These are phyloP conservation scores for Trypanosoma vivax DNA, from an alignment of 208 protist species.

Conservation along the genomic window DNA sequence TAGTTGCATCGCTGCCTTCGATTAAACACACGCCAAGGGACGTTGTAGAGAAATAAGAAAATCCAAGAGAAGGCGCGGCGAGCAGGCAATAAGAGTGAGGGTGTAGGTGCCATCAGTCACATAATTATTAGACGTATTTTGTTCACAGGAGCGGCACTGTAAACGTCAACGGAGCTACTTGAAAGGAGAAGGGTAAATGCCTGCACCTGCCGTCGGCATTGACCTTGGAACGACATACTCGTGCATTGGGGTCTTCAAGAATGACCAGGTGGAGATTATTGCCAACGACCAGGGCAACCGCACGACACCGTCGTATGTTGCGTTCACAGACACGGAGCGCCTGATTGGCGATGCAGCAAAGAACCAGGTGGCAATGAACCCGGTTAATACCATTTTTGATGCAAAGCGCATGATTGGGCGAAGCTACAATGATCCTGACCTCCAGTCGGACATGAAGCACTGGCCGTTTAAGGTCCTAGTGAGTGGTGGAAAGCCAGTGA, in stretches of 20 bases:
- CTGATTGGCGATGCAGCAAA: conserved; percentile 88
- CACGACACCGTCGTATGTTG: conserved; percentile 95
- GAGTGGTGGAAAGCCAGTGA: conserved; percentile 82
- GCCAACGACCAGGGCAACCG: conserved; percentile 90
- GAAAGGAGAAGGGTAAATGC: conserved; percentile 11
- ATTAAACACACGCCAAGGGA: too few species aligned
- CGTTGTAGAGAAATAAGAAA: too few species aligned
- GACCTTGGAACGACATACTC: conserved; percentile 97
- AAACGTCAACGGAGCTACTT: too few species aligned
- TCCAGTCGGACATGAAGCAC: conserved; percentile 95
- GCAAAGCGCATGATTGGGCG: conserved; percentile 91
- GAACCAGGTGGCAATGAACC: conserved; percentile 89
- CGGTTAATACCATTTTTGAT: conserved; percentile 88
- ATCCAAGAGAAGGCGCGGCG: too few species aligned
- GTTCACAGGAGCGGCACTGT: too few species aligned
- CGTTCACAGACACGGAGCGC: conserved; percentile 92
- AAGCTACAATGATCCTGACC: conserved; percentile 85
- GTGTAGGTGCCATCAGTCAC: too few species aligned
- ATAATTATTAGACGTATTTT: too few species aligned
- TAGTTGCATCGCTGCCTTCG: too few species aligned
- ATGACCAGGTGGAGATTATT: conserved; percentile 91
- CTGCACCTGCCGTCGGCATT: conserved; percentile 81
- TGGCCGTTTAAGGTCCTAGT: conserved; percentile 86
- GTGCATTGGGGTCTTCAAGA: conserved; percentile 96
- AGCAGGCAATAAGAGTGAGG: too few species aligned